Conservation (phyloP, 768 basidiomycete species). For the Suillus americanus region DNA sequence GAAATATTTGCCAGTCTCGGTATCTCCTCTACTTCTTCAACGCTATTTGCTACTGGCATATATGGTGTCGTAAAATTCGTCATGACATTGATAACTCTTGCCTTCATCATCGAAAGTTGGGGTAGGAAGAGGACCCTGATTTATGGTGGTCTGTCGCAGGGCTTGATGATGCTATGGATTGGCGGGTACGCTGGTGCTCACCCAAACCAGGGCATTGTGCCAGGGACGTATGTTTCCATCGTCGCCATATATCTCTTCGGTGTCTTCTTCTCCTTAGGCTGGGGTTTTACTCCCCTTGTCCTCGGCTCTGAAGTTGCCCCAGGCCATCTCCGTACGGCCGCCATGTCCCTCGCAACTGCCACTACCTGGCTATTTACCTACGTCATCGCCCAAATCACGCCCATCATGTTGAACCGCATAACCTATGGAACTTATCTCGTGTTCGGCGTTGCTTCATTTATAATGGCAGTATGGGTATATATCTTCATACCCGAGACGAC, state of each 20-base stretch:
- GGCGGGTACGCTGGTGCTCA: conserved; percentile 32
- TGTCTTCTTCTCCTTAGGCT: conserved; percentile 35
- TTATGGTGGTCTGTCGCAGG: conserved; percentile 36
- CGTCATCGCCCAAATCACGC: conserved; percentile 37
- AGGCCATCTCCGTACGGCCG: conserved; percentile 34
- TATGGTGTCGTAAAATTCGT: conserved; percentile 42
- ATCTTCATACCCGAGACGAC: conserved; percentile 41
- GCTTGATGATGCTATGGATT: conserved; percentile 38
- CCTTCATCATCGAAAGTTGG: conserved; percentile 38
- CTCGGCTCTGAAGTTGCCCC: conserved; percentile 37
- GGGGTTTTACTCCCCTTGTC: conserved; percentile 34
- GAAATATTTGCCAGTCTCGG: conserved; percentile 37
- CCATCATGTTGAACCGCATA: conserved; percentile 32
- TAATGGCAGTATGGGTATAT: conserved; percentile 35
- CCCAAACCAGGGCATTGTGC: conserved; percentile 22
- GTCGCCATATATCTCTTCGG: conserved; percentile 38
- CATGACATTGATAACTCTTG: conserved; percentile 30
- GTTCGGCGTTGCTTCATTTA: conserved; percentile 30
- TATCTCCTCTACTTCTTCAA: conserved; percentile 27
- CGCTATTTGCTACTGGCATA: conserved; percentile 41
- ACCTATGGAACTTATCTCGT: conserved; percentile 32
- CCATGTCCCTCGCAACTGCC: conserved; percentile 31
- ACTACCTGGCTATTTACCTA: conserved; percentile 39
- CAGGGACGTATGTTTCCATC: conserved; percentile 34
- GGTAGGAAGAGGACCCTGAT: conserved; percentile 38